A percentile compares a stretch with the other conserved stretches of the same genome.
Evolutionary conservation across 108 stramenopile species (phyloP).

Genomic region (Fistulifera solaris): DNA sequence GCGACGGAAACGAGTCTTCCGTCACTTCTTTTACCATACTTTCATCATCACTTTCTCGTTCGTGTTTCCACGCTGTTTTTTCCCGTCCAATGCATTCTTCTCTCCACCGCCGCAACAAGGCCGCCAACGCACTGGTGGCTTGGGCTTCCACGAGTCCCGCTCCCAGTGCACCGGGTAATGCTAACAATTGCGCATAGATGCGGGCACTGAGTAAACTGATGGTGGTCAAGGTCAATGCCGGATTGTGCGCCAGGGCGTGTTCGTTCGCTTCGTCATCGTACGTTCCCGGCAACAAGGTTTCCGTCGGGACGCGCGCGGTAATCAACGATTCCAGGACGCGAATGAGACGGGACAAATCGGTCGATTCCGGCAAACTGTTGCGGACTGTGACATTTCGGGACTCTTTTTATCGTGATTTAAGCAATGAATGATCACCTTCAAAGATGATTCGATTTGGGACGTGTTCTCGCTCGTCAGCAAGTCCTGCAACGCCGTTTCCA

Average conservation of each 20-base stretch:
- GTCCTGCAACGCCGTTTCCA: too few species aligned
- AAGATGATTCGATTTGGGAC: too few species aligned
- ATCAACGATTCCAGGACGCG: conserved; percentile 5
- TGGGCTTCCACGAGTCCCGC: conserved; percentile 58
- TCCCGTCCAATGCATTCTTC: conserved; percentile 40
- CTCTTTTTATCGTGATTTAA: too few species aligned
- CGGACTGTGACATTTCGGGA: too few species aligned
- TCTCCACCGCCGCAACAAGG: conserved; percentile 54
- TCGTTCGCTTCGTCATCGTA: conserved; percentile 51
- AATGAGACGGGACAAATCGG: too few species aligned
- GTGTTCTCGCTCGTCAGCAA: too few species aligned
- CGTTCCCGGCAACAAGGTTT: conserved; percentile 38
- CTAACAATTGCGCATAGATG: conserved; percentile 47
- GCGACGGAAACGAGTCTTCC: background rate
- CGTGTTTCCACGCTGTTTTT: background rate
- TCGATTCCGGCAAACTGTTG: too few species aligned
- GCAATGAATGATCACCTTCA: too few species aligned
- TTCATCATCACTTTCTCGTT: background rate
- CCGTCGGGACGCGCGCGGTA: conserved; percentile 33
- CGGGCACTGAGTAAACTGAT: conserved; percentile 31
- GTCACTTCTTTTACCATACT: background rate
- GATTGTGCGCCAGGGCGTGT: conserved; percentile 27
- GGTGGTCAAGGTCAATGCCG: conserved; percentile 36
- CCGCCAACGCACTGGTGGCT: conserved; percentile 39
- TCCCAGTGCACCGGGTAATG: conserved; percentile 52